These are phyloP conservation scores for Penicillium steckii DNA, from an alignment of 495 filamentous ascomycete genomes.

Conservation along the genomic window DNA sequence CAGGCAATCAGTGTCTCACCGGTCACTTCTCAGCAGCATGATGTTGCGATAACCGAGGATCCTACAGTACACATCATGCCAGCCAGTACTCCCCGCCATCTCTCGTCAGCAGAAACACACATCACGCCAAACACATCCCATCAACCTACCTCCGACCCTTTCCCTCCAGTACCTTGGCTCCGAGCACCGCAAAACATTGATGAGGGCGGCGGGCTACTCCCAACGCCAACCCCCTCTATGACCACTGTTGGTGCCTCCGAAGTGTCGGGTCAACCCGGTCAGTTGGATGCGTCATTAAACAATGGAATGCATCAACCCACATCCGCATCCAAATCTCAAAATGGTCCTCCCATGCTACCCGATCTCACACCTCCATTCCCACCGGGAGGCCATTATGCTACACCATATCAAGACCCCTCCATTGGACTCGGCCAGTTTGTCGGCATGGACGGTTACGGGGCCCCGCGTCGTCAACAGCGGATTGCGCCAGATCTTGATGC, in stretches of 20 bases:
- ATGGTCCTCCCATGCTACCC: constrained; percentile 20
- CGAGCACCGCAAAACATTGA: constrained; percentile 29
- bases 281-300: constrained; percentile 14
- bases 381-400: constrained; percentile 26
- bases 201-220: constrained; percentile 26
- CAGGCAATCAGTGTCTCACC: constrained; percentile 8
- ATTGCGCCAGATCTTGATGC: constrained; percentile 45
- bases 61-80: constrained; percentile 2
- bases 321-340: constrained; percentile 25
- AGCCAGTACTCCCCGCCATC: constrained; percentile 10
- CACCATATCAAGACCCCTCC: constrained; percentile 31
- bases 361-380: constrained; percentile 29
- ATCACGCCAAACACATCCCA: constrained; percentile 3
- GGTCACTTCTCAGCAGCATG: constrained; percentile 9
- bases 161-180: constrained; percentile 34
- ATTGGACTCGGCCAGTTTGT: constrained; percentile 29
- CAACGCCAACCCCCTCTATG: constrained; percentile 34
- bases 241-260: constrained; percentile 25
- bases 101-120: constrained; percentile 3
- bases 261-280: constrained; percentile 18
- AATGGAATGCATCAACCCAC: constrained; percentile 19
- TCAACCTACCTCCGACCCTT: constrained; percentile 20
- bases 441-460: constrained; percentile 34
- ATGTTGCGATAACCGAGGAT: constrained; percentile 6
- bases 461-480: constrained; percentile 29